Evolutionary conservation across 441 rosid genomes (phyloP).

Genomic region (Pelargonium citronellum): DNA sequence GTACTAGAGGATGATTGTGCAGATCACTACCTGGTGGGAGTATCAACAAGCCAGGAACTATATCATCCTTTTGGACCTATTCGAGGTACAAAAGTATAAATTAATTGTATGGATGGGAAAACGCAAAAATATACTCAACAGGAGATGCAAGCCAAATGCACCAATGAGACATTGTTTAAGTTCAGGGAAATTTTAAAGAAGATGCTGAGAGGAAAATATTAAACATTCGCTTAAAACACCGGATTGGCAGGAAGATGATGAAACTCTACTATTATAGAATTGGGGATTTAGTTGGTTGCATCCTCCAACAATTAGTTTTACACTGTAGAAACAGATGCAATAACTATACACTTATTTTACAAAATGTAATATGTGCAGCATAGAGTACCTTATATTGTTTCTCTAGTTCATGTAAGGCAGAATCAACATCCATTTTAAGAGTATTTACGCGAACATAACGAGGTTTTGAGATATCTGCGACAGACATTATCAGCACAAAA

Average conservation of each 20-base stretch:
- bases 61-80: constrained; percentile 72
- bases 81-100: constrained; percentile 1
- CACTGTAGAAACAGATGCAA: neutral
- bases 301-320: neutral
- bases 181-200: neutral
- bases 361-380: constrained; percentile 10
- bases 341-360: neutral
- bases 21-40: constrained; percentile 79
- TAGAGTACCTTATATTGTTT: constrained; percentile 48
- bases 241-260: neutral
- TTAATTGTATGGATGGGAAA: neutral
- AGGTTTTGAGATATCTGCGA: constrained; percentile 59
- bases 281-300: neutral
- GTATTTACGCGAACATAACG: constrained; percentile 84
- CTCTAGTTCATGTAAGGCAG: constrained; percentile 51
- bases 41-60: constrained; percentile 58
- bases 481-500: constrained; percentile 22
- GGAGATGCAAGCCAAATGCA: neutral
- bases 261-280: neutral
- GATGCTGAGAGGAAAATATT: neutral
- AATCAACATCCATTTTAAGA: constrained; percentile 59
- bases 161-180: neutral
- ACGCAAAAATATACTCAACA: neutral
- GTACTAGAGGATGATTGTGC: constrained; percentile 72
- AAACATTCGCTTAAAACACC: neutral